Conservation (phyloP, 2,329 filamentous ascomycete genomes). For the Cyphellophora attinorum region DNA sequence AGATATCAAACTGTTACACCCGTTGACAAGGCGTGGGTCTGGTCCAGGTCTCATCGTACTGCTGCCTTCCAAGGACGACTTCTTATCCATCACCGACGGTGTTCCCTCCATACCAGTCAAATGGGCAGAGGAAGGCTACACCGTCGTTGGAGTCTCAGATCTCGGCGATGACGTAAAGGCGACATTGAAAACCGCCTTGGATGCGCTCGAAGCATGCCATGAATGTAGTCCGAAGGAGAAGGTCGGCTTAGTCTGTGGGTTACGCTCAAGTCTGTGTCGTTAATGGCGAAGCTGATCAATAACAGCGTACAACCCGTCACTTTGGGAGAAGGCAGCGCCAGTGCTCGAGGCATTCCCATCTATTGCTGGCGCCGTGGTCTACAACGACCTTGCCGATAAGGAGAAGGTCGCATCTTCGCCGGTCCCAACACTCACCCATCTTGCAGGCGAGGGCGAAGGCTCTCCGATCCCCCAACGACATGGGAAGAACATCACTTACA, state of each 20-base stretch:
- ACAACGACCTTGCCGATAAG: conserved; percentile 10
- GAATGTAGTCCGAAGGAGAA: conserved; percentile 20
- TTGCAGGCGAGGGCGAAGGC: conserved; percentile 16
- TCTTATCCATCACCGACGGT: conserved; percentile 23
- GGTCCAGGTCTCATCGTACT: conserved; percentile 41
- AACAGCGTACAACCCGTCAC: conserved; percentile 16
- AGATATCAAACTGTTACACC: conserved; percentile 34
- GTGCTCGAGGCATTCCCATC: conserved; percentile 16
- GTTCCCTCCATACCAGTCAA: conserved; percentile 52
- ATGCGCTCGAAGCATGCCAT: conserved; percentile 14
- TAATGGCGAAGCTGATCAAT: conserved; percentile 4
- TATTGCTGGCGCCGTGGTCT: conserved; percentile 25
- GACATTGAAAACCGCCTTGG: conserved; percentile 17
- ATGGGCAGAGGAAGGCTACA: conserved; percentile 63
- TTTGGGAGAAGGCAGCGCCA: conserved; percentile 6
- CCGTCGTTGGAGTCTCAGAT: conserved; percentile 45
- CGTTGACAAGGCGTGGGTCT: conserved; percentile 38
- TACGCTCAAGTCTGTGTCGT: background rate
- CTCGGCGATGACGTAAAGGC: conserved; percentile 4
- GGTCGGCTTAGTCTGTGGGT: conserved; percentile 24
- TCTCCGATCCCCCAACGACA: conserved; percentile 10
- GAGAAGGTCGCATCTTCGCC: conserved; percentile 10
- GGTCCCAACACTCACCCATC: conserved; percentile 21
- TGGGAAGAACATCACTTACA: conserved; percentile 22
- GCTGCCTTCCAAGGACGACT: conserved; percentile 21